Conservation (phyloP, 169 alveolate species). For the Amoebophrya sp. region DNA sequence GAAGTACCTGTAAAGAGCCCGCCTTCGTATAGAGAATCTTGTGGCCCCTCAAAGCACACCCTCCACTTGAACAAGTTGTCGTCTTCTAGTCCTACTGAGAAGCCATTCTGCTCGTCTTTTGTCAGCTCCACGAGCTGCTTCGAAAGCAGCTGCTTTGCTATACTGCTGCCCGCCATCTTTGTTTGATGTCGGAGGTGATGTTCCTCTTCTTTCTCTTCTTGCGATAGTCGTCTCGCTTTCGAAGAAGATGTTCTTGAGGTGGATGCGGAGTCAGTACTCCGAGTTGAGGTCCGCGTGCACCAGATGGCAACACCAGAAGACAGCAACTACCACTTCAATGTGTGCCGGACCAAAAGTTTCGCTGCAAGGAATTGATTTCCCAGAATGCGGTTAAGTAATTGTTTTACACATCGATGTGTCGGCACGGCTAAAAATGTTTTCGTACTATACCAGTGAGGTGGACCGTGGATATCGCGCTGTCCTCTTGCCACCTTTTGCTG, state of each 20-base stretch:
- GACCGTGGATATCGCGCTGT: no score
- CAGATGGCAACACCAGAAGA: no score
- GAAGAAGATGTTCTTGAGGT: background rate
- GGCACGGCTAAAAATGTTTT: no score
- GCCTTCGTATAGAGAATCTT: slow-evolving; percentile 90
- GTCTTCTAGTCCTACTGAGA: slow-evolving; percentile 89
- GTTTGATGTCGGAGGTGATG: background rate
- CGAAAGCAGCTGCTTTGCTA: background rate
- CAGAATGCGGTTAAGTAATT: no score
- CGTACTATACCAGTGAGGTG: no score
- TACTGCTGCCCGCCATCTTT: background rate
- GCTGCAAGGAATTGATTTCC: no score
- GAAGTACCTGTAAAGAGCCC: slow-evolving; percentile 90
- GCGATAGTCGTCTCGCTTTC: background rate
- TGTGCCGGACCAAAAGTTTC: no score
- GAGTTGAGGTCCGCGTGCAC: no score
- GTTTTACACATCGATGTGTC: no score
- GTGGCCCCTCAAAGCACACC: slow-evolving; percentile 91
- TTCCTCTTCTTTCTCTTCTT: background rate
- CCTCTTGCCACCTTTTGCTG: no score
- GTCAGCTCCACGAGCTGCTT: slow-evolving; percentile 56
- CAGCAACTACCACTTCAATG: background rate
- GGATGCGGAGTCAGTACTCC: no score
- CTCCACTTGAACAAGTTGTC: slow-evolving; percentile 85
- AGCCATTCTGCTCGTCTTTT: slow-evolving; percentile 67